Evolutionary conservation across 305 asterid genomes (phyloP).

Genomic region (Solanum chacoense): DNA sequence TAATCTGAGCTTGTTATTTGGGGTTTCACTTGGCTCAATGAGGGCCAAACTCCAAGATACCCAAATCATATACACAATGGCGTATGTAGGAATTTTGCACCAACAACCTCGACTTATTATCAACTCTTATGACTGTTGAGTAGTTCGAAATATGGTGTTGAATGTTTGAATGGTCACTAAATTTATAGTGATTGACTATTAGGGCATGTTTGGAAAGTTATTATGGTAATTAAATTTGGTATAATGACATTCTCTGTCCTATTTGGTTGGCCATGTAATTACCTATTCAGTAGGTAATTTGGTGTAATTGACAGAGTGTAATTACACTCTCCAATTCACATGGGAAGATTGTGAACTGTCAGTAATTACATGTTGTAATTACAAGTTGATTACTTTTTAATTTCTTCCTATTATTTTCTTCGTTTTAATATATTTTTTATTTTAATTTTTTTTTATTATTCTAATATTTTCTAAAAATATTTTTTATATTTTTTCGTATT

Average conservation of each 20-base stretch:
- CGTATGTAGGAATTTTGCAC: neutral
- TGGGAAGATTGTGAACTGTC: neutral
- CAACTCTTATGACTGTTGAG: neutral
- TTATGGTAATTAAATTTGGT: too few relatives aligned
- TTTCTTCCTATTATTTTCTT: neutral
- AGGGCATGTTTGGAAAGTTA: neutral
- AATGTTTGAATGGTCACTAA: too few relatives aligned
- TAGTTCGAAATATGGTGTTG: neutral
- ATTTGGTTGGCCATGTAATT: neutral
- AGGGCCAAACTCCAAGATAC: conserved; percentile 25
- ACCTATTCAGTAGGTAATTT: neutral
- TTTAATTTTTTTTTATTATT: too few relatives aligned
- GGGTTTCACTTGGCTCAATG: conserved; percentile 47
- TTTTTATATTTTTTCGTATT: neutral
- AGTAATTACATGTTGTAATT: too few relatives aligned
- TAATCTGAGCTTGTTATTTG: neutral
- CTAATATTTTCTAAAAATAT: neutral
- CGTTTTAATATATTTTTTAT: too few relatives aligned
- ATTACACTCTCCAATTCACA: neutral
- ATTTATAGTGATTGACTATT: neutral
- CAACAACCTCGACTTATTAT: neutral
- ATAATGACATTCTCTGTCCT: too few relatives aligned
- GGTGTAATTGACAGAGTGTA: neutral
- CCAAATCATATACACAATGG: neutral
- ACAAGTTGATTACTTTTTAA: too few relatives aligned